Conservation (phyloP, 371 early-diverging fungal genomes). For the Actinomortierella ambigua region DNA sequence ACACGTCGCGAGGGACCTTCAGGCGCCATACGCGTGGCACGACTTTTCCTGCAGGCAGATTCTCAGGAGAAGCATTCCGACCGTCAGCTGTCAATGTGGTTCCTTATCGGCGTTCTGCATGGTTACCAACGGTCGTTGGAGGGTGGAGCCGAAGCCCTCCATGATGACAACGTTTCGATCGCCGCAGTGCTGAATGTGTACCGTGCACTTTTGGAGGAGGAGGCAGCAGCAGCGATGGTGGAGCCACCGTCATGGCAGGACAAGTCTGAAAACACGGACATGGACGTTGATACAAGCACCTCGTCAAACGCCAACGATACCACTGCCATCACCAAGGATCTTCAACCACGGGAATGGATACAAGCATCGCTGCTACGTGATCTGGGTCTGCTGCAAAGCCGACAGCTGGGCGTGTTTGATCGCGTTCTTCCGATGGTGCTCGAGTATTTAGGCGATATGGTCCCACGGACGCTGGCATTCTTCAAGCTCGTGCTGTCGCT, state of each 20-base stretch:
- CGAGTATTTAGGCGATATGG: slow-evolving; percentile 20
- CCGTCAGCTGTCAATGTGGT: slow-evolving; percentile 38
- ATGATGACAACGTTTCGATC: too few species aligned
- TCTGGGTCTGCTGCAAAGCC: slow-evolving; percentile 29
- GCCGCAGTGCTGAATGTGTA: too few species aligned
- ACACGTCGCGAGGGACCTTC: slow-evolving; percentile 27
- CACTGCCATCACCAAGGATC: too few species aligned
- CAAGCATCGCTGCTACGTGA: slow-evolving; percentile 30
- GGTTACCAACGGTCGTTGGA: slow-evolving; percentile 6
- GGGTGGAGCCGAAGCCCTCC: too few species aligned
- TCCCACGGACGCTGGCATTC: slow-evolving; percentile 29
- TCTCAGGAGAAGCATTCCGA: slow-evolving; percentile 9
- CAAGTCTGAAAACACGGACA: too few species aligned
- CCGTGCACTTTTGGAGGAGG: too few species aligned
- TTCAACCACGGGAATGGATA: neutral
- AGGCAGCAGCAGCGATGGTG: too few species aligned
- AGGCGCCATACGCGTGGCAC: slow-evolving; percentile 30
- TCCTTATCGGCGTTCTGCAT: slow-evolving; percentile 24
- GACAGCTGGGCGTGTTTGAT: slow-evolving; percentile 27
- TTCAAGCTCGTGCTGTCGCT: slow-evolving; percentile 18
- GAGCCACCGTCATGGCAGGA: too few species aligned
- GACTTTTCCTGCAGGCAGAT: slow-evolving; percentile 28
- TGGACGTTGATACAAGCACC: too few species aligned
- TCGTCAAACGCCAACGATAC: too few species aligned
- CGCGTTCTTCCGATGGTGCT: slow-evolving; percentile 19